Percentiles rank a stretch among this genome's conserved stretches.
phyloP scores from a whole-genome alignment of 2,329 filamentous ascomycete species.

The Periglandula ipomoeae region DNA sequence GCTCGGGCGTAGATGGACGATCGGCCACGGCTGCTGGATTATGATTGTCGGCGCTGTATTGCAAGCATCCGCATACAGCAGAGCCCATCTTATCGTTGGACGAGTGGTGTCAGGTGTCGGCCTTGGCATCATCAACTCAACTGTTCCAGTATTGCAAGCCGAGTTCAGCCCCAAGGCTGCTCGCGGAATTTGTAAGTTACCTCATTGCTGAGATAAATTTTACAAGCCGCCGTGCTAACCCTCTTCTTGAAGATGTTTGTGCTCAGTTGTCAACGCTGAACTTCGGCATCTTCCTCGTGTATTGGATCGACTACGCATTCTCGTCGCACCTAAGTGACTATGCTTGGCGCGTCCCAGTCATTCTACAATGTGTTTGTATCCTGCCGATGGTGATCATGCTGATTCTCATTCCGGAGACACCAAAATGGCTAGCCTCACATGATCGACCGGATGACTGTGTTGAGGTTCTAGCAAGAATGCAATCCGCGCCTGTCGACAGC shows the following conservation, averaged over 20 bases:
- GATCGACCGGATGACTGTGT: conserved; percentile 27
- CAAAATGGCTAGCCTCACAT: conserved; percentile 32
- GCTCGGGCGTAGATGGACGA: conserved; percentile 33
- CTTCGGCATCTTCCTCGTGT: conserved; percentile 34
- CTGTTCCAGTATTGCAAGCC: conserved; percentile 26
- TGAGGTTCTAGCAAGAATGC: conserved; percentile 16
- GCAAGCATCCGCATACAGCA: conserved; percentile 33
- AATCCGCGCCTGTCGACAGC: neutral
- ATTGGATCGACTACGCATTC: conserved; percentile 37
- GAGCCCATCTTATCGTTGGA: conserved; percentile 34
- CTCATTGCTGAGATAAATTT: too few relatives aligned
- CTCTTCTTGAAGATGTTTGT: conserved; percentile 26
- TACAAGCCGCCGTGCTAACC: too few relatives aligned
- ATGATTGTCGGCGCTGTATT: conserved; percentile 37
- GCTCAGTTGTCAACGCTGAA: conserved; percentile 38
- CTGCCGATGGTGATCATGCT: conserved; percentile 29
- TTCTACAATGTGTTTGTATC: conserved; percentile 31
- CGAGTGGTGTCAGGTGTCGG: conserved; percentile 33
- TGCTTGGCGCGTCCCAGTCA: conserved; percentile 32
- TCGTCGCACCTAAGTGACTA: conserved; percentile 21
- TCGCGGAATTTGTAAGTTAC: conserved; percentile 22
- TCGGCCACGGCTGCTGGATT: conserved; percentile 31
- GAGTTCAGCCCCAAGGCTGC: conserved; percentile 32
- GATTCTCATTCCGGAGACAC: conserved; percentile 31
- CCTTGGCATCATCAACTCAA: conserved; percentile 2